These are phyloP conservation scores for Penicillium sp. DNA, from an alignment of 2,329 filamentous ascomycete species.

Conservation along the genomic window DNA sequence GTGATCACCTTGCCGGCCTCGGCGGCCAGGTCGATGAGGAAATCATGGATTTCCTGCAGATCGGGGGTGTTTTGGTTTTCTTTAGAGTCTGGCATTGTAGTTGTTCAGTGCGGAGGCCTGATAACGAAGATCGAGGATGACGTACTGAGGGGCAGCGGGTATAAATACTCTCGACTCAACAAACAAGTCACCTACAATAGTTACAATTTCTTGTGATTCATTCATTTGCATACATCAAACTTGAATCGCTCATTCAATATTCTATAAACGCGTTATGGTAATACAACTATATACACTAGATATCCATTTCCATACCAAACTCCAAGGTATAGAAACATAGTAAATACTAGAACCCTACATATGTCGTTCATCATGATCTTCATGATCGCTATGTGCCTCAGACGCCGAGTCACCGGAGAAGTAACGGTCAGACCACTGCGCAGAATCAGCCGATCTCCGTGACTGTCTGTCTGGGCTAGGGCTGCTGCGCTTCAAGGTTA, in stretches of 20 bases:
- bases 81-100: not conserved
- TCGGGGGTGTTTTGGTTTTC: slow-evolving; percentile 17
- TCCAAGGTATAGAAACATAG: not conserved
- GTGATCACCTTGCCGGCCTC: slow-evolving; percentile 43
- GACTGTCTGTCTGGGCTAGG: slow-evolving; percentile 4
- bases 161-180: not conserved
- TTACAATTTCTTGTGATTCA: too few species aligned
- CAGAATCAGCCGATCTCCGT: slow-evolving; percentile 45
- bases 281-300: not conserved
- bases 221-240: not conserved
- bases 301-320: not conserved
- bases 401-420: slow-evolving; percentile 50
- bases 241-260: not conserved
- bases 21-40: slow-evolving; percentile 36
- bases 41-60: slow-evolving; percentile 41
- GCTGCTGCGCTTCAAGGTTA: slow-evolving; percentile 8
- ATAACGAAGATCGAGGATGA: not conserved
- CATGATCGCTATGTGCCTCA: slow-evolving; percentile 24
- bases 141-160: not conserved
- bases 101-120: not conserved
- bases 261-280: not conserved
- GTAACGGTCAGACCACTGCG: slow-evolving; percentile 64
- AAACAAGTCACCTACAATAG: too few species aligned
- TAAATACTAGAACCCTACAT: not conserved
- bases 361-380: not conserved